Evolutionary conservation across 2,329 filamentous ascomycete genomes (phyloP).

Genomic region (Paecilomyces sp.): DNA sequence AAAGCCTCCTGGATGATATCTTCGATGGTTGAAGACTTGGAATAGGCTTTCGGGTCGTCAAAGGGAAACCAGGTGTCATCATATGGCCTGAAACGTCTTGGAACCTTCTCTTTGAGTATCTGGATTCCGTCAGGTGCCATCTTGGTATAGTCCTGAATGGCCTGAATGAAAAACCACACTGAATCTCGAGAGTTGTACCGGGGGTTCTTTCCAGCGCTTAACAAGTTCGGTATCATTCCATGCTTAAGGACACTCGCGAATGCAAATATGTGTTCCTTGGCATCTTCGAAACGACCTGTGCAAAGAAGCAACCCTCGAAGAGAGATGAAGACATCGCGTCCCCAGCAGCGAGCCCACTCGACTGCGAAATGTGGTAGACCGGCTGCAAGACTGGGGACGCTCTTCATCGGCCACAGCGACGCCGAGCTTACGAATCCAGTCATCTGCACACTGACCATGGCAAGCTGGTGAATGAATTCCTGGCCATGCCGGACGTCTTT

Average conservation of each 20-base stretch:
- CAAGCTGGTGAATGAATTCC: constrained; percentile 79
- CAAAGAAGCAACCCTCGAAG: constrained; percentile 85
- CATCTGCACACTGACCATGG: constrained; percentile 87
- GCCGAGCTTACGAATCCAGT: constrained; percentile 84
- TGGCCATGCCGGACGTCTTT: constrained; percentile 72
- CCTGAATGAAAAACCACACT: constrained; percentile 95
- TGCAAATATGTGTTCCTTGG: constrained; percentile 86
- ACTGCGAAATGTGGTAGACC: constrained; percentile 90
- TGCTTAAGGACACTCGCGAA: constrained; percentile 97
- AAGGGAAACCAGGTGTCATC: constrained; percentile 90
- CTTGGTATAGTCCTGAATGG: constrained; percentile 84
- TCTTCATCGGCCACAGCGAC: constrained; percentile 79
- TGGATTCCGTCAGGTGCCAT: constrained; percentile 70
- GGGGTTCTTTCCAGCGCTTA: constrained; percentile 76
- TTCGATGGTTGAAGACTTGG: constrained; percentile 70
- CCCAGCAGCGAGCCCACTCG: constrained; percentile 95
- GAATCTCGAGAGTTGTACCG: constrained; percentile 95
- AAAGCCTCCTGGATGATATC: constrained; percentile 91
- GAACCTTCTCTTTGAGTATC: constrained; percentile 69
- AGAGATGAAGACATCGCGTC: constrained; percentile 93
- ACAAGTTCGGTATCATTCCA: constrained; percentile 93
- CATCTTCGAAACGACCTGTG: constrained; percentile 80
- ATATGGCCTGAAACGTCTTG: constrained; percentile 84
- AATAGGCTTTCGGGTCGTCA: constrained; percentile 79
- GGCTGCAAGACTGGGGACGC: constrained; percentile 80